Conservation (phyloP, 768 basidiomycete species). For the Amanita inopinata region DNA sequence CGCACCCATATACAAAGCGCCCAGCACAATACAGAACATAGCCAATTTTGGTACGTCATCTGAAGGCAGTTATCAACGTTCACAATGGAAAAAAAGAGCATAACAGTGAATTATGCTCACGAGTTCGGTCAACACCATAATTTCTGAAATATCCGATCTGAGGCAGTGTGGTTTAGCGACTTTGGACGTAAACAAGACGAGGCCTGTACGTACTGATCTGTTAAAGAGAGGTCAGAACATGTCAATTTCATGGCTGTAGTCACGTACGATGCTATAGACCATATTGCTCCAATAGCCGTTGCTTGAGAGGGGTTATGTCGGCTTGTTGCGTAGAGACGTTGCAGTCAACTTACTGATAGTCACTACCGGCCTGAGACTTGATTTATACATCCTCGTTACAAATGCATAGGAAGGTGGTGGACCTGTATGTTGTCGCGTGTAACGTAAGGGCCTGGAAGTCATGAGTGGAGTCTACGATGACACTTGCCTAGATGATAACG, state of each 20-base stretch:
- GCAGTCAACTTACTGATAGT: constrained; percentile 25
- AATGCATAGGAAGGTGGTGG: constrained; percentile 52
- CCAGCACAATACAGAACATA: constrained; percentile 49
- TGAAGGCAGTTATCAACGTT: constrained; percentile 8
- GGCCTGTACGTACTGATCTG: constrained; percentile 22
- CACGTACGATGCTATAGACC: constrained; percentile 59
- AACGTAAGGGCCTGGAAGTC: background rate
- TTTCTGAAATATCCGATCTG: constrained; percentile 59
- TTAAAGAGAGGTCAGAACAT: constrained; percentile 1
- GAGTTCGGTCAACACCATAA: constrained; percentile 32
- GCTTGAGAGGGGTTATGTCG: constrained; percentile 19
- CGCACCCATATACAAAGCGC: constrained; percentile 42
- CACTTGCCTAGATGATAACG: constrained; percentile 13
- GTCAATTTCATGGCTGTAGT: too few relatives aligned
- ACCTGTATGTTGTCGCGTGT: constrained; percentile 20
- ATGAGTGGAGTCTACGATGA: too few relatives aligned
- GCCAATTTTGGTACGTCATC: constrained; percentile 37
- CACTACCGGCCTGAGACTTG: constrained; percentile 56
- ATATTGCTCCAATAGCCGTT: constrained; percentile 40
- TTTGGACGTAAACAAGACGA: constrained; percentile 7
- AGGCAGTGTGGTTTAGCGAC: background rate
- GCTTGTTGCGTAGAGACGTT: background rate
- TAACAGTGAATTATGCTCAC: constrained; percentile 22
- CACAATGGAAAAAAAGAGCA: background rate
- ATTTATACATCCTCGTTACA: constrained; percentile 42